phyloP scores from a whole-genome alignment of 371 early-diverging fungal species.

The Rhizomucor pusillus region DNA sequence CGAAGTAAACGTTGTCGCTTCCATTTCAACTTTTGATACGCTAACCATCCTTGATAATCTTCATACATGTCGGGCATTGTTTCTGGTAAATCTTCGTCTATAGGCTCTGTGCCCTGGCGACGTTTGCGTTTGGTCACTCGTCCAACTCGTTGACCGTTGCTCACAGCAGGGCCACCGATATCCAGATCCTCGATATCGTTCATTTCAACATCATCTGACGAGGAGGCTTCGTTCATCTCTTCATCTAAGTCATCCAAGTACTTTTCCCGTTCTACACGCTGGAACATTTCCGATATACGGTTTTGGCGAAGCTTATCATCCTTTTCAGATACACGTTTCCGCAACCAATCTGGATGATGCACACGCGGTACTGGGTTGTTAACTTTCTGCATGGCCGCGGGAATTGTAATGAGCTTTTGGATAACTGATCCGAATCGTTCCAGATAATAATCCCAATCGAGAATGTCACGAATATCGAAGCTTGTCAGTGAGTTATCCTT shows the following conservation, averaged over 20 bases:
- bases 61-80: slow-evolving; percentile 56
- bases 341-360: slow-evolving; percentile 94
- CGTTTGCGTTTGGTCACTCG: slow-evolving; percentile 32
- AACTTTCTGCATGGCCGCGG: slow-evolving; percentile 97
- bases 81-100: slow-evolving; percentile 38
- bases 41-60: slow-evolving; percentile 65
- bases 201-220: slow-evolving; percentile 31
- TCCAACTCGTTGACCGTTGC: slow-evolving; percentile 18
- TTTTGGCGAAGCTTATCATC: slow-evolving; percentile 82
- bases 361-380: slow-evolving; percentile 93
- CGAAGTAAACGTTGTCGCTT: slow-evolving; percentile 54
- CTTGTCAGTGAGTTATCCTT: slow-evolving; percentile 68
- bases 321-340: slow-evolving; percentile 68
- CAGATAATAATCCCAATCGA: slow-evolving; percentile 99
- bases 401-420: slow-evolving; percentile 98
- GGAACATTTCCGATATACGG: slow-evolving; percentile 86
- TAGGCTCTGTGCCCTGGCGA: slow-evolving; percentile 14
- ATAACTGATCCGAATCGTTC: slow-evolving; percentile 96
- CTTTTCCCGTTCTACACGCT: slow-evolving; percentile 25
- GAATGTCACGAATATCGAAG: slow-evolving; percentile 85
- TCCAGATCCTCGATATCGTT: slow-evolving; percentile 67
- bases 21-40: slow-evolving; percentile 74
- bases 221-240: slow-evolving; percentile 4
- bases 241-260: neutral
- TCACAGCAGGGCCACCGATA: slow-evolving; percentile 17